Evolutionary conservation across 1,139 yeast species (phyloP).

Genomic region (Arxiozyma slooffiae): DNA sequence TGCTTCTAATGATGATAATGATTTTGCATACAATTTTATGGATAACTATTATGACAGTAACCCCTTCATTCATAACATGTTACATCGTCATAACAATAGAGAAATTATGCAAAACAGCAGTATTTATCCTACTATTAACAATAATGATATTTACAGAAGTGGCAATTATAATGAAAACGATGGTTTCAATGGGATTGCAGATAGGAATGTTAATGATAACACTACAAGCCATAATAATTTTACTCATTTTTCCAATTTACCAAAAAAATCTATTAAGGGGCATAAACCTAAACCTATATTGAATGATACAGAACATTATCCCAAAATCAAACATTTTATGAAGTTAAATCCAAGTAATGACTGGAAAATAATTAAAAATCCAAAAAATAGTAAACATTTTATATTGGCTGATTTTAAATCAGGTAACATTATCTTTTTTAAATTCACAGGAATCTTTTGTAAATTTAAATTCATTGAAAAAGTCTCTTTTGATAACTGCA

Average conservation of each 20-base stretch:
- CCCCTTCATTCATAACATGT: neutral
- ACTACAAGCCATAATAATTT: neutral
- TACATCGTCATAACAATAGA: neutral
- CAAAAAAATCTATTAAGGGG: neutral
- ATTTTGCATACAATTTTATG: no score
- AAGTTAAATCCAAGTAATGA: slow-evolving; percentile 9
- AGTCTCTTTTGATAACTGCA: slow-evolving; percentile 14
- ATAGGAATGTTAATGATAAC: neutral
- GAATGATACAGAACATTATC: neutral
- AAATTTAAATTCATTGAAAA: slow-evolving; percentile 17
- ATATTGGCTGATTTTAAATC: slow-evolving; percentile 11
- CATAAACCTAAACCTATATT: neutral
- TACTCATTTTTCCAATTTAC: neutral
- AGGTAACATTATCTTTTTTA: slow-evolving; percentile 18
- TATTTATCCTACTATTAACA: no score
- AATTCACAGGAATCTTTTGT: slow-evolving; percentile 8
- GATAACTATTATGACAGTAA: no score
- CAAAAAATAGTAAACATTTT: slow-evolving; percentile 11
- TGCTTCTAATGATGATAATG: no score
- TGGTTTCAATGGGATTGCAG: neutral
- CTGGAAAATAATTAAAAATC: slow-evolving; percentile 17
- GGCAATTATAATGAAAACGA: neutral
- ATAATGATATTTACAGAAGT: no score
- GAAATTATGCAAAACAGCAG: neutral
- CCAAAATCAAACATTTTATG: neutral